Evolutionary conservation across 352 stramenopile genomes (phyloP).

Genomic region (Pythium insidiosum): DNA sequence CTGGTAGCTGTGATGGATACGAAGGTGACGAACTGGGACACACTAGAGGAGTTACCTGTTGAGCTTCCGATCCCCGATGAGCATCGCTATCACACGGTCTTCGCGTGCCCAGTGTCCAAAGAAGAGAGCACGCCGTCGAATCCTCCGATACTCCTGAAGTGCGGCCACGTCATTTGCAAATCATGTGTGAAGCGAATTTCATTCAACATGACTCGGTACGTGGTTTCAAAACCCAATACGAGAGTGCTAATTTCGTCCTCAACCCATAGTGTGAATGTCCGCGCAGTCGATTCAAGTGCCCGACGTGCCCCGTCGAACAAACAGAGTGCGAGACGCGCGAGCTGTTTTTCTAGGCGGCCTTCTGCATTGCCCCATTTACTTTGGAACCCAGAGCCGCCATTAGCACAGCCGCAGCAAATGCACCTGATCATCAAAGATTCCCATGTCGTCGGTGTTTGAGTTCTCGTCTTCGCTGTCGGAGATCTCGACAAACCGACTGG

Average conservation of each 20-base stretch:
- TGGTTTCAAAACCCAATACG: not conserved
- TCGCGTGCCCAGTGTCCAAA: slow-evolving; percentile 82
- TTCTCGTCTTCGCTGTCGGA: not conserved
- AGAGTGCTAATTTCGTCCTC: too few relatives aligned
- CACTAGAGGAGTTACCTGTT: slow-evolving; percentile 68
- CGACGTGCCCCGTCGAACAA: slow-evolving; percentile 80
- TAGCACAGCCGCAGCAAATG: slow-evolving; percentile 10
- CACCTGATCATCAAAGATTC: slow-evolving; percentile 14
- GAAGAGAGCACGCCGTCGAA: slow-evolving; percentile 82
- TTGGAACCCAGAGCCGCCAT: too few relatives aligned
- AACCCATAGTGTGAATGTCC: too few relatives aligned
- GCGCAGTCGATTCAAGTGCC: slow-evolving; percentile 79
- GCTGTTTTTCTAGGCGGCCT: slow-evolving; percentile 47
- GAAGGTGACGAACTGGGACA: slow-evolving; percentile 68
- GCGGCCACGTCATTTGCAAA: slow-evolving; percentile 78
- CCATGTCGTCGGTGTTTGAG: too few relatives aligned
- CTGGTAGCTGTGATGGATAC: slow-evolving; percentile 70
- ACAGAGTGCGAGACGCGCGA: slow-evolving; percentile 63
- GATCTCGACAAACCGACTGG: not conserved
- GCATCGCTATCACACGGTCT: slow-evolving; percentile 82
- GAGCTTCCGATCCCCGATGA: slow-evolving; percentile 77
- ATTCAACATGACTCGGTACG: slow-evolving; percentile 67
- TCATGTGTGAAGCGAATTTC: slow-evolving; percentile 78
- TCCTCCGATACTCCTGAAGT: slow-evolving; percentile 81
- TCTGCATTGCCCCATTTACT: slow-evolving; percentile 1